phyloP scores from a whole-genome alignment of 2,329 filamentous ascomycete species.

The Grosmannia serpens region DNA sequence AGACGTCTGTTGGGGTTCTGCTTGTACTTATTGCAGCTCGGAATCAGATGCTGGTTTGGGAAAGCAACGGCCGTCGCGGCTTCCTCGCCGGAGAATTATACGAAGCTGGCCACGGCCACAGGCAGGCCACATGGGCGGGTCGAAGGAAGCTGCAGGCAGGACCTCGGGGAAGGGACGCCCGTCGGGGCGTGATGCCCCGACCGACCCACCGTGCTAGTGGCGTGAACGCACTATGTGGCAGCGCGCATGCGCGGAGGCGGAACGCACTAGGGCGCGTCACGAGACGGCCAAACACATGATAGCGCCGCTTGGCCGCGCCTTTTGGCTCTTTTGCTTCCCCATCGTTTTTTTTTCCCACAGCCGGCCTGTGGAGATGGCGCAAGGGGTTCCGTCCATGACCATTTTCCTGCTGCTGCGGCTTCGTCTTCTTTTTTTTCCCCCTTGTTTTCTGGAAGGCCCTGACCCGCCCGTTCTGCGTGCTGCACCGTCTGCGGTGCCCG shows the following conservation, averaged over 20 bases:
- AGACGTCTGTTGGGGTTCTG: too few relatives aligned
- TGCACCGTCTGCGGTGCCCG: too few relatives aligned
- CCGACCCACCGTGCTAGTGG: background rate
- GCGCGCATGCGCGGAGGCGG: background rate
- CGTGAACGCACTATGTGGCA: background rate
- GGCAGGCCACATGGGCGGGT: background rate
- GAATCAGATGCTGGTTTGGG: background rate
- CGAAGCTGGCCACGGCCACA: background rate
- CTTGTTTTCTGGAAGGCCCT: background rate
- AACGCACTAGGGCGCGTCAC: background rate
- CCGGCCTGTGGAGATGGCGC: background rate
- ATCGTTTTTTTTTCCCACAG: background rate
- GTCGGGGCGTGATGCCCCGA: constrained; percentile 1
- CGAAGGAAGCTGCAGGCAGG: background rate
- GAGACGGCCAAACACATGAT: background rate
- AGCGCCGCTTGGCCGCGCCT: background rate
- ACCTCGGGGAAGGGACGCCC: background rate
- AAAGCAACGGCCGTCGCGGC: background rate
- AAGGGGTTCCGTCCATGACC: background rate
- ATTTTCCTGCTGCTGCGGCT: background rate
- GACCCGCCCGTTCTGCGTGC: background rate
- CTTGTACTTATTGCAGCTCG: background rate
- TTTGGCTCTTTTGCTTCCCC: background rate
- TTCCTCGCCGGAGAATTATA: background rate
- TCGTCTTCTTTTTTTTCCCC: background rate